These are phyloP conservation scores for Suillus tomentosus DNA, from an alignment of 768 basidiomycete genomes.

Conservation along the genomic window DNA sequence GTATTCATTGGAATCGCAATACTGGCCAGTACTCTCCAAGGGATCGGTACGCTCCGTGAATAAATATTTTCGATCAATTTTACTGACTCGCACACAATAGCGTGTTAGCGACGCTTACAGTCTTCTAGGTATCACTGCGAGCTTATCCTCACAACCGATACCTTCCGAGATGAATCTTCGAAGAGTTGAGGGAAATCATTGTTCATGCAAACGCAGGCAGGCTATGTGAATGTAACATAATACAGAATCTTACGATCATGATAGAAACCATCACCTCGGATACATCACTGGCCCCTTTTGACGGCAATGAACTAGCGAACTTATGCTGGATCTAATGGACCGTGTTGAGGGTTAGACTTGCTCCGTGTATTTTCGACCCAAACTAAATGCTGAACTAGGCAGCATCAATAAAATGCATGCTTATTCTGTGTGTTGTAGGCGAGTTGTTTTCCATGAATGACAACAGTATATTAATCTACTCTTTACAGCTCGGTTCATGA, in stretches of 20 bases:
- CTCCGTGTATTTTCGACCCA: not conserved
- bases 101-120: not conserved
- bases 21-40: constrained; percentile 23
- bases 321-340: constrained; percentile 17
- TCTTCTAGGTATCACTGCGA: constrained; percentile 29
- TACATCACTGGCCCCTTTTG: constrained; percentile 21
- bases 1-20: constrained; percentile 28
- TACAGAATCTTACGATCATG: constrained; percentile 2
- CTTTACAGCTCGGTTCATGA: constrained; percentile 17
- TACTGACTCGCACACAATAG: not conserved
- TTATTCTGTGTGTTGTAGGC: constrained; percentile 16
- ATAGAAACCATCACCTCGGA: constrained; percentile 21
- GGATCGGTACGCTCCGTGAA: not conserved
- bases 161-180: constrained; percentile 7
- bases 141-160: constrained; percentile 15
- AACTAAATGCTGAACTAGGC: not conserved
- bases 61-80: not conserved
- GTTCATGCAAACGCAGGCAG: constrained; percentile 16
- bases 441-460: not conserved
- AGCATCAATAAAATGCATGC: constrained; percentile 11
- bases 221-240: not conserved
- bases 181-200: constrained; percentile 14
- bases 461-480: not conserved
- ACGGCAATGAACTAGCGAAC: constrained; percentile 14
- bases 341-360: constrained; percentile 10